These are phyloP conservation scores for Erodium maritimum DNA, from an alignment of 345 rosid genomes.

Conservation along the genomic window DNA sequence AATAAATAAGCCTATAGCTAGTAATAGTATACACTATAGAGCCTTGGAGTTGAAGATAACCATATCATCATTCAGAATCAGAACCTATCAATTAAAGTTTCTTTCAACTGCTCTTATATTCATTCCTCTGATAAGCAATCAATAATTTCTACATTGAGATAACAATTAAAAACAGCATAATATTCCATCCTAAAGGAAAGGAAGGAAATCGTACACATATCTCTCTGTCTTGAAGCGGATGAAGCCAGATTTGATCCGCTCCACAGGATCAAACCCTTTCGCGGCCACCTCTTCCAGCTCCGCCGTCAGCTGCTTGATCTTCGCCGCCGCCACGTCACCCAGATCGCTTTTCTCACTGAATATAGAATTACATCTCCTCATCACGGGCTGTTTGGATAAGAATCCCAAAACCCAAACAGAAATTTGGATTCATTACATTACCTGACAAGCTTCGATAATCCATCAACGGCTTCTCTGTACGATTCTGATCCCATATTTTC, in stretches of 20 bases:
- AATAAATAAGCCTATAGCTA: no score
- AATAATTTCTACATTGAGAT: background rate
- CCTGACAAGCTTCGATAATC: conserved; percentile 75
- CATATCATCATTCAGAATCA: background rate
- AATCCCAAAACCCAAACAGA: background rate
- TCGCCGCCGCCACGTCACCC: conserved; percentile 62
- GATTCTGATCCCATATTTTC: conserved; percentile 52
- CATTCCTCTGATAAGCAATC: background rate
- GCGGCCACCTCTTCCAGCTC: conserved; percentile 48
- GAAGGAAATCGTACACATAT: conserved; percentile 43
- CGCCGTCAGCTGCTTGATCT: conserved; percentile 62
- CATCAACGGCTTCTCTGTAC: conserved; percentile 72
- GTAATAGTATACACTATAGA: no score
- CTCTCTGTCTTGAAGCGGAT: conserved; percentile 59
- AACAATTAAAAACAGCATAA: background rate
- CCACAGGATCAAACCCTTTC: conserved; percentile 33
- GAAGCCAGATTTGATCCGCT: conserved; percentile 64
- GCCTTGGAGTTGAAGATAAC: background rate
- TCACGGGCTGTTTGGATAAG: background rate
- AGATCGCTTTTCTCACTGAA: conserved; percentile 59
- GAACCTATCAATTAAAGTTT: background rate
- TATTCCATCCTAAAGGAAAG: background rate
- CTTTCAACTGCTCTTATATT: background rate
- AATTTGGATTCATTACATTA: conserved; percentile 10
- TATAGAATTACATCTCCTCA: no score